phyloP scores from a whole-genome alignment of 495 filamentous ascomycete species.

The Aspergillus asperescens region DNA sequence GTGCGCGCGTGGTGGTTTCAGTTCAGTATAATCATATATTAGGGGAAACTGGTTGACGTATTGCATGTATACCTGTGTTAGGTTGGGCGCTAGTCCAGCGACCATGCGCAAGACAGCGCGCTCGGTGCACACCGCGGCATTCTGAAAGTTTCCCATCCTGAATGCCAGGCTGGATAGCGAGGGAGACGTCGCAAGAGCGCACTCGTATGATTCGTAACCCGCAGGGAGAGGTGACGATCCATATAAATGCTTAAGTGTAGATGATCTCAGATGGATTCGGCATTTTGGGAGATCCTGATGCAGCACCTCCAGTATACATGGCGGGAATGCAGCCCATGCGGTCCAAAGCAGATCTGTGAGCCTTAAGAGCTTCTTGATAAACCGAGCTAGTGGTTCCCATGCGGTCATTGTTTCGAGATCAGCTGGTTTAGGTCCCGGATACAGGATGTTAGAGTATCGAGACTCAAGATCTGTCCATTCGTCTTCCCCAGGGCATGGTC shows the following conservation, averaged over 20 bases:
- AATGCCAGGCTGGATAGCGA: neutral
- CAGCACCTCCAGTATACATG: constrained; percentile 4
- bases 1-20: constrained; percentile 1
- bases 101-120: constrained; percentile 2
- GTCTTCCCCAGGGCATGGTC: neutral
- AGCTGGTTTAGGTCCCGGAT: neutral
- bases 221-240: neutral
- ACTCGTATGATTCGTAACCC: constrained; percentile 1
- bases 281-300: constrained; percentile 1
- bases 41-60: neutral
- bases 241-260: neutral
- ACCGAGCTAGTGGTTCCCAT: constrained; percentile 1
- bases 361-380: neutral
- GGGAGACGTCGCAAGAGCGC: constrained; percentile 1
- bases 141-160: neutral
- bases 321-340: neutral
- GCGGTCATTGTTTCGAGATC: neutral
- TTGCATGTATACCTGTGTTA: constrained; percentile 5
- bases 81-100: neutral
- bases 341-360: constrained; percentile 1
- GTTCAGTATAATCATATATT: constrained; percentile 1
- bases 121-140: neutral
- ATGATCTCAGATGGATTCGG: neutral
- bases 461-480: neutral
- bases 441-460: neutral